Conservation (phyloP, 768 basidiomycete genomes). For the Leccinum arenicola region DNA sequence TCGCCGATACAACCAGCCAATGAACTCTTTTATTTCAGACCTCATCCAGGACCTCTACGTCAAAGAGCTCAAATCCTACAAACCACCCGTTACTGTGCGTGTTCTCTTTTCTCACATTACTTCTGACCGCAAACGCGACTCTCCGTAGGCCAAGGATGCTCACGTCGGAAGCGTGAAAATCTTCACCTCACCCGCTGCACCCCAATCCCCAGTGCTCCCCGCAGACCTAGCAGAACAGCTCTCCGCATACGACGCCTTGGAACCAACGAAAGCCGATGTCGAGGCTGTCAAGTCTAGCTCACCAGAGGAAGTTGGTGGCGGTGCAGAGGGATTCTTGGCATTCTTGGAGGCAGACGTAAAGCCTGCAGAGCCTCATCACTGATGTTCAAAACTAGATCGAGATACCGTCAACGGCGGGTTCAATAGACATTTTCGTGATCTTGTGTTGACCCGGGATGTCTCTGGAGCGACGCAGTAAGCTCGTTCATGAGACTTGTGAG, state of each 20-base stretch:
- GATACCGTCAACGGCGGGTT: background rate
- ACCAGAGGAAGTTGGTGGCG: slow-evolving; percentile 30
- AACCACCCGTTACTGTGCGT: slow-evolving; percentile 50
- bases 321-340: slow-evolving; percentile 73
- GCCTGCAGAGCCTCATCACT: slow-evolving; percentile 59
- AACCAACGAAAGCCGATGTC: slow-evolving; percentile 57
- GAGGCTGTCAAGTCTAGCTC: slow-evolving; percentile 32
- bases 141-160: slow-evolving; percentile 76
- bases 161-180: slow-evolving; percentile 85
- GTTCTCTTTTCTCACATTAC: background rate
- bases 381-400: slow-evolving; percentile 19
- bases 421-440: slow-evolving; percentile 19
- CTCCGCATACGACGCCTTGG: slow-evolving; percentile 76
- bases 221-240: slow-evolving; percentile 87
- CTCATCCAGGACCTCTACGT: background rate
- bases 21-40: slow-evolving; percentile 8
- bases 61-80: background rate
- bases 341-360: slow-evolving; percentile 83
- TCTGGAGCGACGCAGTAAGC: background rate
- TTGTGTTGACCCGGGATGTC: background rate
- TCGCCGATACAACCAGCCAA: slow-evolving; percentile 19
- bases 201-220: slow-evolving; percentile 74
- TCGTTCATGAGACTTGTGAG: background rate
- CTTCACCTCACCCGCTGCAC: slow-evolving; percentile 72
- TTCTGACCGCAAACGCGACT: slow-evolving; percentile 1